These are phyloP conservation scores for Monosporascus sp. DNA, from an alignment of 2,329 filamentous ascomycete species.

Conservation along the genomic window DNA sequence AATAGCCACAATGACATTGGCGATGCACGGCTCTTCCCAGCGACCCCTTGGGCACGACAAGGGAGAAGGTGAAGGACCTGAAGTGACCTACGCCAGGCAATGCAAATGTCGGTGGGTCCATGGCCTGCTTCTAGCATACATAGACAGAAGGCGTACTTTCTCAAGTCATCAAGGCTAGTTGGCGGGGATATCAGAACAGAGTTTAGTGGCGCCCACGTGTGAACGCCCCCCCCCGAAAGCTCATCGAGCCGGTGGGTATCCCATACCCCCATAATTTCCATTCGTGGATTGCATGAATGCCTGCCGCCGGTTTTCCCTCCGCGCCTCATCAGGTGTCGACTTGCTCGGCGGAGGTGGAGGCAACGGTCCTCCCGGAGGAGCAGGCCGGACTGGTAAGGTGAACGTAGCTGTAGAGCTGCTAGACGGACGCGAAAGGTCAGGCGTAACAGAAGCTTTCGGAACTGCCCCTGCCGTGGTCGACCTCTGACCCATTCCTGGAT, in stretches of 20 bases:
- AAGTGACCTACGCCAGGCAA: not conserved
- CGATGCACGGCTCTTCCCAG: not conserved
- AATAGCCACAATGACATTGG: not conserved
- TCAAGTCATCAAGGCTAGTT: not conserved
- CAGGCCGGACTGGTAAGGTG: conserved; percentile 59
- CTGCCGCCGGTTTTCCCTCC: conserved; percentile 48
- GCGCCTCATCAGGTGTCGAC: conserved; percentile 48
- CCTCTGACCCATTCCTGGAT: conserved; percentile 50
- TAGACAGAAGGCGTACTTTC: not conserved
- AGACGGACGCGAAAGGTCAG: conserved; percentile 28
- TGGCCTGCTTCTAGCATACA: not conserved
- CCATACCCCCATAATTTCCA: conserved; percentile 28
- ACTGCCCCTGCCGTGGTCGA: conserved; percentile 48
- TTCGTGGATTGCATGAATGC: conserved; percentile 47
- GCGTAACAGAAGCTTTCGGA: conserved; percentile 37
- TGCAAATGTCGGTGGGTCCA: not conserved
- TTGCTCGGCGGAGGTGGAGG: conserved; percentile 57
- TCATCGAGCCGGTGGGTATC: conserved; percentile 27
- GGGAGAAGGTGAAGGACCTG: not conserved
- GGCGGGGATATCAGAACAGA: not conserved
- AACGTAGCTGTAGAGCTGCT: conserved; percentile 49
- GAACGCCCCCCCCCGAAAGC: conserved; percentile 7
- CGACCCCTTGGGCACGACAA: not conserved
- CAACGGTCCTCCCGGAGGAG: conserved; percentile 52
- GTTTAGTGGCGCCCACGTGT: not conserved